Percentiles rank a stretch among this genome's conserved stretches.
These are phyloP conservation scores for Nitzschia sp. DNA, from an alignment of 108 stramenopile genomes.

Conservation along the genomic window DNA sequence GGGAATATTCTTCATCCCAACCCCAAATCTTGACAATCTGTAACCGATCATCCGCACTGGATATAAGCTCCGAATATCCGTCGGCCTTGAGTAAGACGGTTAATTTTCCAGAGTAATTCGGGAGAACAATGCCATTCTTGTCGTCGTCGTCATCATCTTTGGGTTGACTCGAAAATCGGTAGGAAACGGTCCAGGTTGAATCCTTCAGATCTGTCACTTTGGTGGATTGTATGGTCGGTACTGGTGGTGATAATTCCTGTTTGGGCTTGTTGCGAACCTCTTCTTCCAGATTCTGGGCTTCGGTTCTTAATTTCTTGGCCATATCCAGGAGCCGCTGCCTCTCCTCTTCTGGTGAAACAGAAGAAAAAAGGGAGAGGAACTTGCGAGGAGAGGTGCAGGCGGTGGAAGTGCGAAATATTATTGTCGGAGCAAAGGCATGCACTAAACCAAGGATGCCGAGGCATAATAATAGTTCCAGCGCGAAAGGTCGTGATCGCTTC, in stretches of 20 bases:
- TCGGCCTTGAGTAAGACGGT: slow-evolving; percentile 40
- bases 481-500: too few species aligned
- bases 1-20: slow-evolving; percentile 62
- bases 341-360: too few species aligned
- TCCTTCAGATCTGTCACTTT: slow-evolving; percentile 16
- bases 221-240: background rate
- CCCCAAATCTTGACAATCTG: slow-evolving; percentile 61
- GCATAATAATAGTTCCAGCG: too few species aligned
- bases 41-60: background rate
- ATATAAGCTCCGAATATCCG: slow-evolving; percentile 55
- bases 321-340: slow-evolving; percentile 10
- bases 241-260: background rate
- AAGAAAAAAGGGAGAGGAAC: too few species aligned
- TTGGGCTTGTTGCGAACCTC: slow-evolving; percentile 4
- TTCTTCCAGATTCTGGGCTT: slow-evolving; percentile 31
- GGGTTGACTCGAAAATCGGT: slow-evolving; percentile 61
- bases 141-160: slow-evolving; percentile 27
- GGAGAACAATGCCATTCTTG: background rate
- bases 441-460: too few species aligned
- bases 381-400: too few species aligned
- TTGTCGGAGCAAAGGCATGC: too few species aligned
- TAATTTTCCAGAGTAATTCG: slow-evolving; percentile 53
- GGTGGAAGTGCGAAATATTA: too few species aligned
- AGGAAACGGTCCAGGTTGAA: slow-evolving; percentile 41
- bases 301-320: slow-evolving; percentile 26